Evolutionary conservation across 192 early-diverging fungal genomes (phyloP).

Genomic region (Phlyctochytrium arcticum): DNA sequence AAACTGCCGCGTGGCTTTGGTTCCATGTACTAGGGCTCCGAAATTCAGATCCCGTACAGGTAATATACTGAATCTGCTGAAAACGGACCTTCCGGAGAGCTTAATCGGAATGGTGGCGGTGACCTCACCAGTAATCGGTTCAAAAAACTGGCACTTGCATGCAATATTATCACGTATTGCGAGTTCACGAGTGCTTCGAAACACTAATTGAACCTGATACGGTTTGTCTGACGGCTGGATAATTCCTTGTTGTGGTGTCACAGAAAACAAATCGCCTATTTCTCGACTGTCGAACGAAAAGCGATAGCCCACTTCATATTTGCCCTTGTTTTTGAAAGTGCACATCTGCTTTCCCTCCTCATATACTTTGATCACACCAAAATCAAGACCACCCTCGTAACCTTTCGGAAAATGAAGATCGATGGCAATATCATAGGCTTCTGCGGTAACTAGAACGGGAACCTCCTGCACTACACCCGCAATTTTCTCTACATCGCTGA

Average conservation of each 20-base stretch:
- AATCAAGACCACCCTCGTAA: constrained; percentile 56
- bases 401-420: constrained; percentile 64
- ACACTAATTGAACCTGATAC: constrained; percentile 49
- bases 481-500: constrained; percentile 50
- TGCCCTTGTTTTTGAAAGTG: constrained; percentile 48
- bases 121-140: constrained; percentile 54
- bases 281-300: constrained; percentile 54
- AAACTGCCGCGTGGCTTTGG: constrained; percentile 51
- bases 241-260: constrained; percentile 48
- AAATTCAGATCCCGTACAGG: constrained; percentile 60
- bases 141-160: constrained; percentile 57
- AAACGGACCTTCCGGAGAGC: constrained; percentile 50
- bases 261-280: constrained; percentile 43
- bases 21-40: constrained; percentile 56
- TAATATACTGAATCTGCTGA: constrained; percentile 50
- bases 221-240: constrained; percentile 63
- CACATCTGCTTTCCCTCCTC: constrained; percentile 26
- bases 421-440: constrained; percentile 62
- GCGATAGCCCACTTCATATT: constrained; percentile 61
- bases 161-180: constrained; percentile 34
- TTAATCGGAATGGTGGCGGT: constrained; percentile 52
- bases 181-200: constrained; percentile 44
- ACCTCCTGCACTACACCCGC: constrained; percentile 55
- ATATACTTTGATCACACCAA: constrained; percentile 55
- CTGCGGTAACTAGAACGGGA: constrained; percentile 52